Evolutionary conservation across 768 basidiomycete species (phyloP).

Genomic region (Lentinula aciculospora): DNA sequence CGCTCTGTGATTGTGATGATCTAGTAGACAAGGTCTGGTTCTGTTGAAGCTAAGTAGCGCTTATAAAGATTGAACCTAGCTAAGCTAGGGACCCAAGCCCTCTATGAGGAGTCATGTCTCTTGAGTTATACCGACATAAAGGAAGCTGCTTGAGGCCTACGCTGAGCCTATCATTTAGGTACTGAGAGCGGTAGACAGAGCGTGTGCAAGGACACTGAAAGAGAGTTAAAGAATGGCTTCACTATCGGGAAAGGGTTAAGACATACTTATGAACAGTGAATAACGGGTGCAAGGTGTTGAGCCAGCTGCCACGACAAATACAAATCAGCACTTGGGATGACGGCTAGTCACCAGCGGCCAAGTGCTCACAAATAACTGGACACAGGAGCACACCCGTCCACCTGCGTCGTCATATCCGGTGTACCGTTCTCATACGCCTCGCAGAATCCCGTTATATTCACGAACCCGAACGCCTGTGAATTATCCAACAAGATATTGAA

Average conservation of each 20-base stretch:
- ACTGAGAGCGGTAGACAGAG: conserved; percentile 40
- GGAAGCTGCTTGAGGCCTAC: no score
- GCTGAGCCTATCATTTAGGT: no score
- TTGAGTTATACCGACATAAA: no score
- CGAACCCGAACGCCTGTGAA: conserved; percentile 46
- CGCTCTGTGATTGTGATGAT: no score
- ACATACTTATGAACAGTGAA: conserved; percentile 60
- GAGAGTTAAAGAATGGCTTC: background rate
- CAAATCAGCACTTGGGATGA: background rate
- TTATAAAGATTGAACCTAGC: no score
- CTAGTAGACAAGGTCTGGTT: no score
- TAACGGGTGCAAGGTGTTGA: conserved; percentile 55
- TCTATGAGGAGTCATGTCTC: no score
- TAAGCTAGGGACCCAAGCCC: no score
- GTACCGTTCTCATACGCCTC: conserved; percentile 56
- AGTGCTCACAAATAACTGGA: conserved; percentile 57
- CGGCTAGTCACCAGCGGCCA: background rate
- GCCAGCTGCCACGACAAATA: conserved; percentile 36
- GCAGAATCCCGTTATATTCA: conserved; percentile 55
- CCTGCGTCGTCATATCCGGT: conserved; percentile 44
- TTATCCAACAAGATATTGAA: conserved; percentile 56
- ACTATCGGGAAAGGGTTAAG: background rate
- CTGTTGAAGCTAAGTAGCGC: no score
- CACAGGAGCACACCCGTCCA: conserved; percentile 53
- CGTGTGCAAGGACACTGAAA: conserved; percentile 45